These are phyloP conservation scores for Acorus gramineus DNA, from an alignment of 106 monocot genomes.

Conservation along the genomic window DNA sequence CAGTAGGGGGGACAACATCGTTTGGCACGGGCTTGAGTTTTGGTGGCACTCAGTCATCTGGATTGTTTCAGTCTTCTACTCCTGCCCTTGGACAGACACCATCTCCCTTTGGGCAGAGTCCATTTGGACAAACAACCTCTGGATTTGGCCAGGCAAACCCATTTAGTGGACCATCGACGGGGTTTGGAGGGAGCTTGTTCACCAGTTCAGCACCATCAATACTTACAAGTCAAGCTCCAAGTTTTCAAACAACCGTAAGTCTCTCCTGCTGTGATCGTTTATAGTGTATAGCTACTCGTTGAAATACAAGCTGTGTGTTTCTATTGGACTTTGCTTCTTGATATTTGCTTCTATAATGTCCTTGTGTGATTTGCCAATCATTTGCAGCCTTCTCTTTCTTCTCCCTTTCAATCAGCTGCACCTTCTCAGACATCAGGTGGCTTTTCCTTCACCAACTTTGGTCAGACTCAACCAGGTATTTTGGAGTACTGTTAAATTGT, in stretches of 20 bases:
- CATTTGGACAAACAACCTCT: constrained; percentile 44
- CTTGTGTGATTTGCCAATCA: neutral
- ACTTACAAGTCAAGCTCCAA: constrained; percentile 26
- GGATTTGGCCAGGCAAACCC: constrained; percentile 43
- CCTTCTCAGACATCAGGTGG: constrained; percentile 28
- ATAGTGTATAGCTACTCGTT: no score
- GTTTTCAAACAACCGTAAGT: constrained; percentile 73
- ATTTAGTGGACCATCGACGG: constrained; percentile 59
- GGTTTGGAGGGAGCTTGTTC: constrained; percentile 79
- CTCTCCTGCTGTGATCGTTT: no score
- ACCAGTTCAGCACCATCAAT: constrained; percentile 54
- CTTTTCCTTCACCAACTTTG: constrained; percentile 65
- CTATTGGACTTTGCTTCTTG: no score
- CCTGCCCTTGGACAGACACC: constrained; percentile 47
- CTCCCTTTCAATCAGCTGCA: constrained; percentile 37
- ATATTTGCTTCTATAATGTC: no score
- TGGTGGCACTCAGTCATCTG: constrained; percentile 75
- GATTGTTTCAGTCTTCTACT: constrained; percentile 60
- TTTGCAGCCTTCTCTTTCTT: constrained; percentile 42
- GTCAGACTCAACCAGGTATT: constrained; percentile 62
- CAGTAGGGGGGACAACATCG: constrained; percentile 37
- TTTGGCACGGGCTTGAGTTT: constrained; percentile 57
- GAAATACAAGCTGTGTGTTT: no score
- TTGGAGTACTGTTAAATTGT: neutral
- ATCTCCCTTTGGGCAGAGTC: constrained; percentile 67